Conservation (phyloP, 225 moss, liverwort and hornwort genomes). For the Physcomitrellopsis africana region DNA sequence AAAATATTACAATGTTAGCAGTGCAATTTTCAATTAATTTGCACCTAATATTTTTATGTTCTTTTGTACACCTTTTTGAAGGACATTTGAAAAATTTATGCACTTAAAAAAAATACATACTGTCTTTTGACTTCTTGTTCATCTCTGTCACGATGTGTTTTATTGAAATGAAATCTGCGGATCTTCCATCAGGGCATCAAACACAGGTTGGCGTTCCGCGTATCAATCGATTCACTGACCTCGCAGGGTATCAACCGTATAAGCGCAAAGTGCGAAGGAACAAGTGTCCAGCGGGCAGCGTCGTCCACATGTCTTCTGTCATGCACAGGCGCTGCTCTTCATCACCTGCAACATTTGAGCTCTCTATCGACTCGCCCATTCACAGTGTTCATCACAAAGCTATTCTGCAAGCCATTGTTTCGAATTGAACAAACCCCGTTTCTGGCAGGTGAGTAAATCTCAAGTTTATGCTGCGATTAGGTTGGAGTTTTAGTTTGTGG, state of each 20-base stretch:
- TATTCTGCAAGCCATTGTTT: neutral
- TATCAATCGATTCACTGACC: no score
- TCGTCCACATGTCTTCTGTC: constrained; percentile 17
- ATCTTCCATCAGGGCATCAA: no score
- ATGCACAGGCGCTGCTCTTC: constrained; percentile 9
- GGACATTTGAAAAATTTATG: no score
- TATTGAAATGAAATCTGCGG: no score
- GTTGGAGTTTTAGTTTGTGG: neutral
- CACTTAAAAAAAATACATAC: no score
- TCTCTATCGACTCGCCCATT: constrained; percentile 33
- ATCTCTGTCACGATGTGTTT: no score
- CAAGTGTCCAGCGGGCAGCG: constrained; percentile 34
- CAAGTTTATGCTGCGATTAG: neutral
- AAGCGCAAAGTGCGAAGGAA: neutral
- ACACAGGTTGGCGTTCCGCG: no score
- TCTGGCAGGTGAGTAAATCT: constrained; percentile 7
- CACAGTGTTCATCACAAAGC: neutral
- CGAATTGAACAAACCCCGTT: neutral
- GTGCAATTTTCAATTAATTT: no score
- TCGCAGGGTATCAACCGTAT: constrained; percentile 7
- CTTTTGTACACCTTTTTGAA: no score
- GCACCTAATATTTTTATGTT: no score
- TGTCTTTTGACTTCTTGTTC: no score
- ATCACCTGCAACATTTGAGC: constrained; percentile 17
- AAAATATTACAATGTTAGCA: no score